Evolutionary conservation across 495 filamentous ascomycete genomes (phyloP).

Genomic region (Bacidia gigantensis): DNA sequence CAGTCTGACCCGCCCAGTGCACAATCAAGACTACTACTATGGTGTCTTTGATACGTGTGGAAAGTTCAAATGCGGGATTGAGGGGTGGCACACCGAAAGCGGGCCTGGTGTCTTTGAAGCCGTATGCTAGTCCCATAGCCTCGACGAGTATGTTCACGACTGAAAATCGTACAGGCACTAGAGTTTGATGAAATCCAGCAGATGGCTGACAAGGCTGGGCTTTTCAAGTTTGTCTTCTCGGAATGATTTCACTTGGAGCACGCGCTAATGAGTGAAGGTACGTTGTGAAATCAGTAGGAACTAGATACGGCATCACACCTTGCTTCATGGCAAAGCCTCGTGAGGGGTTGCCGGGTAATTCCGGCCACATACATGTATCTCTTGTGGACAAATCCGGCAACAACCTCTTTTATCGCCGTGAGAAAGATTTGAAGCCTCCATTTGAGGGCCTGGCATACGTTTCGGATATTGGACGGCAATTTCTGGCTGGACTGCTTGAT

Average conservation of each 20-base stretch:
- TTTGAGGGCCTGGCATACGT: constrained; percentile 66
- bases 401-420: constrained; percentile 68
- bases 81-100: constrained; percentile 96
- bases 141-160: not conserved
- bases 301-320: constrained; percentile 78
- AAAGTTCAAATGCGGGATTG: constrained; percentile 68
- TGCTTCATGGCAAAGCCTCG: constrained; percentile 99
- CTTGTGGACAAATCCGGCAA: constrained; percentile 52
- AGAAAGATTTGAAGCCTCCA: constrained; percentile 50
- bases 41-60: constrained; percentile 74
- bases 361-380: constrained; percentile 90
- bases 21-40: constrained; percentile 93
- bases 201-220: constrained; percentile 80
- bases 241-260: not conserved
- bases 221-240: constrained; percentile 60
- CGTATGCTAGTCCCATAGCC: constrained; percentile 27
- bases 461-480: constrained; percentile 81
- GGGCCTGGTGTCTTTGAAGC: constrained; percentile 95
- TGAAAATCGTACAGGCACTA: constrained; percentile 43
- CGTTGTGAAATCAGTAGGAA: constrained; percentile 72
- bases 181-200: constrained; percentile 69
- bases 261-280: constrained; percentile 35
- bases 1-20: constrained; percentile 77
- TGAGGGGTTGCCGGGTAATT: constrained; percentile 80
- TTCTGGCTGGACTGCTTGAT: constrained; percentile 78